Evolutionary conservation across 2,329 filamentous ascomycete genomes (phyloP).

Genomic region (Knufia fluminis): DNA sequence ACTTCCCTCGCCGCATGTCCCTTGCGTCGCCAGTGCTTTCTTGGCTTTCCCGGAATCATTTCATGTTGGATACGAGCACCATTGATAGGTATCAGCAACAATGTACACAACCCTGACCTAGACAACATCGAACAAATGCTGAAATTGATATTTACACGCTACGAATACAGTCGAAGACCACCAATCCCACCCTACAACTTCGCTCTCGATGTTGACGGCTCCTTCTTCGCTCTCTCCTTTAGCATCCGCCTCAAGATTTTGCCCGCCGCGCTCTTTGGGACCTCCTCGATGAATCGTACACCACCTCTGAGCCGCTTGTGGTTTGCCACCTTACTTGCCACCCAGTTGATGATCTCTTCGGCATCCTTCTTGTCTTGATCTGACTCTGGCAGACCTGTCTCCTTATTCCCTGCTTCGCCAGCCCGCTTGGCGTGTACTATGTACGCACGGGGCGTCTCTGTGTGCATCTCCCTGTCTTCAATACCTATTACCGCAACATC

Average conservation of each 20-base stretch:
- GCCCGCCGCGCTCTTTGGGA: slow-evolving; percentile 31
- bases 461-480: slow-evolving; percentile 26
- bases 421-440: slow-evolving; percentile 41
- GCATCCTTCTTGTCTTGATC: slow-evolving; percentile 29
- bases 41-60: no score
- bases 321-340: slow-evolving; percentile 25
- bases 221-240: slow-evolving; percentile 36
- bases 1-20: neutral
- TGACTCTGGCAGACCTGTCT: slow-evolving; percentile 24
- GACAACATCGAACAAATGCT: no score
- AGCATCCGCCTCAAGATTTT: slow-evolving; percentile 40
- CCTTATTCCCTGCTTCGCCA: slow-evolving; percentile 5
- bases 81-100: no score
- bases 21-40: no score
- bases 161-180: neutral
- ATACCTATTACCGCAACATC: slow-evolving; percentile 42
- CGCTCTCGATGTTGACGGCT: slow-evolving; percentile 26
- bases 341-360: slow-evolving; percentile 28
- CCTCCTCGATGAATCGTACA: slow-evolving; percentile 27
- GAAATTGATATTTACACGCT: neutral
- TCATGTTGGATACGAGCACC: no score
- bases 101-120: no score
- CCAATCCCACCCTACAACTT: slow-evolving; percentile 28
- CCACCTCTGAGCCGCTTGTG: slow-evolving; percentile 32
- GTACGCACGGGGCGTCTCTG: slow-evolving; percentile 37